phyloP scores from a whole-genome alignment of 2,329 filamentous ascomycete species.

The Zymoseptoria tritici region DNA sequence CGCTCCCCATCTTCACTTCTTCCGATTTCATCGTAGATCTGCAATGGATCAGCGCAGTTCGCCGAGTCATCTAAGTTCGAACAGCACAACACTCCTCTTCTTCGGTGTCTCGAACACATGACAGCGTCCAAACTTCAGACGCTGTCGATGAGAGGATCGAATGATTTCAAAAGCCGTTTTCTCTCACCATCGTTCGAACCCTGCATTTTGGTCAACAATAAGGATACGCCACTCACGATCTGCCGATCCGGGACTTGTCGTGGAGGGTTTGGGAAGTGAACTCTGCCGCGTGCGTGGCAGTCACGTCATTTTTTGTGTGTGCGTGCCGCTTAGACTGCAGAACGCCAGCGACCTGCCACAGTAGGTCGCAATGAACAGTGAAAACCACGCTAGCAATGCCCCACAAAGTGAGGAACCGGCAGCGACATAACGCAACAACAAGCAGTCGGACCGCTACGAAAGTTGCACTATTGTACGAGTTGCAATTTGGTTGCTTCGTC shows the following conservation, averaged over 20 bases:
- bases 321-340: too few species aligned
- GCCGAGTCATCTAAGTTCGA: neutral
- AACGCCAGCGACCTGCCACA: neutral
- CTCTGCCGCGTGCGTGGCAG: neutral
- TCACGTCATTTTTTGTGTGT: neutral
- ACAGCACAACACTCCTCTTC: neutral
- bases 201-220: neutral
- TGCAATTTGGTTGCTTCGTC: too few species aligned
- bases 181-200: neutral
- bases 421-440: too few species aligned
- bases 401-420: too few species aligned
- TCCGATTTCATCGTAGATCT: neutral
- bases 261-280: neutral
- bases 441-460: too few species aligned
- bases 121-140: neutral
- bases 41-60: neutral
- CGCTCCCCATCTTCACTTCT: neutral
- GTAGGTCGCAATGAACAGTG: too few species aligned
- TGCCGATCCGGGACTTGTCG: neutral
- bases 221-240: neutral
- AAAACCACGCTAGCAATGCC: too few species aligned
- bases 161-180: neutral
- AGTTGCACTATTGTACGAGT: too few species aligned
- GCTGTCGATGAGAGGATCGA: neutral
- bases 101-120: neutral